Evolutionary conservation across 805 yeast genomes (phyloP).

Genomic region (Lipomyces yamadae): DNA sequence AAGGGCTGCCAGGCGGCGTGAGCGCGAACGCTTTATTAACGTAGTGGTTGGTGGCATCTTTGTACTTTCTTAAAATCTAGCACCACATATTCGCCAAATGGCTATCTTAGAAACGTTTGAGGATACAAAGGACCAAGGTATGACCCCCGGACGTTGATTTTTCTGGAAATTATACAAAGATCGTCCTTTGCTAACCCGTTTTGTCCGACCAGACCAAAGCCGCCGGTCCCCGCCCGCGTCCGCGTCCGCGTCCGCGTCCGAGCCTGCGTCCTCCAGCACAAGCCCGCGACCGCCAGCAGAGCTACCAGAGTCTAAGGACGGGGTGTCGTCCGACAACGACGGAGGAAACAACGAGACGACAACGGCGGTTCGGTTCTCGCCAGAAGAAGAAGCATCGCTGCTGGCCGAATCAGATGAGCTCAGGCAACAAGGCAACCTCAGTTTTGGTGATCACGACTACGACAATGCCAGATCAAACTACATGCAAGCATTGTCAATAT

Average conservation of each 20-base stretch:
- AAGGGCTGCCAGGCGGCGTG: too few relatives aligned
- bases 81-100: neutral
- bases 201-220: neutral
- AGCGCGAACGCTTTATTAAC: too few relatives aligned
- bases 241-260: neutral
- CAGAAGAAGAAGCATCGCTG: slow-evolving; percentile 38
- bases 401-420: slow-evolving; percentile 47
- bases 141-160: neutral
- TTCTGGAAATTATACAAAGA: neutral
- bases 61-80: too few relatives aligned
- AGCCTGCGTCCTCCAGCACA: neutral
- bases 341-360: neutral
- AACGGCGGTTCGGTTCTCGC: slow-evolving; percentile 18
- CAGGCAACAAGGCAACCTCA: slow-evolving; percentile 47
- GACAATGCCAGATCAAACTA: slow-evolving; percentile 26
- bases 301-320: neutral
- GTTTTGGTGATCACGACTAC: slow-evolving; percentile 33
- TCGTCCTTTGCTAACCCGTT: neutral
- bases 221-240: neutral
- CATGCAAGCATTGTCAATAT: slow-evolving; percentile 24
- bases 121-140: neutral
- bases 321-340: neutral
- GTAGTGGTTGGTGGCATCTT: too few relatives aligned
- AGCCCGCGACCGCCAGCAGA: neutral
- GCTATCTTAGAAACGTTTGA: slow-evolving; percentile 1